Percentiles rank a stretch among this genome's conserved stretches.
phyloP scores from a whole-genome alignment of 2,329 filamentous ascomycete genomes.

The Sclerotinia minor region DNA sequence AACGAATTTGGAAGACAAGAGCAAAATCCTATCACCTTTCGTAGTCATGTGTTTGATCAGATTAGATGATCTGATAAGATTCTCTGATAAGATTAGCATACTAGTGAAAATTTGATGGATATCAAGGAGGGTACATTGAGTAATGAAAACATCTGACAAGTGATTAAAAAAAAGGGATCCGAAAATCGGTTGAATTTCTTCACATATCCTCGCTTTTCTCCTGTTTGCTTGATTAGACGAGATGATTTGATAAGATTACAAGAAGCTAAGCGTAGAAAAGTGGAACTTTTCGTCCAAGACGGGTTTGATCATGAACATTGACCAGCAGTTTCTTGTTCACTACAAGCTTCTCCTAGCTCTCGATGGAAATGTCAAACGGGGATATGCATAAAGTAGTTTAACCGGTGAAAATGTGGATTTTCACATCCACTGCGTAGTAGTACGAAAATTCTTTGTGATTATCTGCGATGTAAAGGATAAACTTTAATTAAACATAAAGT shows the following conservation, averaged over 20 bases:
- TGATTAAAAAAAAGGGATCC: neutral
- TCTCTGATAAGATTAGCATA: neutral
- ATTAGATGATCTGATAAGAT: slow-evolving; percentile 20
- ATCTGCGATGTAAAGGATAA: neutral
- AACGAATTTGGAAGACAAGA: neutral
- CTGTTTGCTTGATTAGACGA: neutral
- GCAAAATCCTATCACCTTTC: neutral
- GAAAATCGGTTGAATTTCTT: neutral
- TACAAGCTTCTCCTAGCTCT: neutral
- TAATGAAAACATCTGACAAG: neutral
- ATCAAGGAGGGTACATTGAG: neutral
- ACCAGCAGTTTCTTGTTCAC: neutral
- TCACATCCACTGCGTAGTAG: neutral
- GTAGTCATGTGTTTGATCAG: slow-evolving; percentile 3
- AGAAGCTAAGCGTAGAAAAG: neutral
- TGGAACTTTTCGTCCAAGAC: neutral
- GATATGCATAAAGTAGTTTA: neutral
- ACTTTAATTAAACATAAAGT: neutral
- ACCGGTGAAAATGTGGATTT: neutral
- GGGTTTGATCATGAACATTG: neutral
- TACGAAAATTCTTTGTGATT: neutral
- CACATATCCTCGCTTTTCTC: too few species aligned
- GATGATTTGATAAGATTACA: slow-evolving; percentile 11
- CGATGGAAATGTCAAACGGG: neutral
- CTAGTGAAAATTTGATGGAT: neutral